Base-by-base conservation (phyloP, 371 early-diverging fungal species). In the Mortierella sp. region DNA sequence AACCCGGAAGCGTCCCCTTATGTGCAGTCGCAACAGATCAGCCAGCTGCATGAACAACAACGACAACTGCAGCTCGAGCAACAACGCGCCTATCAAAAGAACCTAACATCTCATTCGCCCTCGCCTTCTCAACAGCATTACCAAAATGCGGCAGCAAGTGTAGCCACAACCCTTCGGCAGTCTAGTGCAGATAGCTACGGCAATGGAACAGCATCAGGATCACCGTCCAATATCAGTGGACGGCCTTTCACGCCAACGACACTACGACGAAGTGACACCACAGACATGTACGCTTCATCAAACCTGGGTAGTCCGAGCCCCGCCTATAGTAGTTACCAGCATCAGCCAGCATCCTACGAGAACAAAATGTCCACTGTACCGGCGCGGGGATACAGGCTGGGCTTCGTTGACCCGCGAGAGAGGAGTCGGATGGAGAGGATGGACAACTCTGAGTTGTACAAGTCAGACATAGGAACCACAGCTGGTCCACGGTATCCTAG, bases 11-110 rank as follows among this genome's bases (percentile, higher is more conserved):
- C 55, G 26, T 61, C 72, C 1, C 64, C 72, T 4, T 72, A 65
- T 46, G 59, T 60, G 12, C 52, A 56, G 9, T 56, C 72, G 23
- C 61, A 30, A 41, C 72, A 72, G 27, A 30, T 72, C 17, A 71
- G 28, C 15, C 71, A 64, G 12, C 50, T 72, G 7, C 73, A 73
- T 15, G 75, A 75, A 41, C 75, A 75, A 37, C 73, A 73, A 47
- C 73, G 67, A 14, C 73, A 73, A 32, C 24, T 73, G n/a, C 73
- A 73, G 39, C 21, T 67, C 0, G 73, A 73, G 39, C 73, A 73
- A 32, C 67, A 73, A 49, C 73, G 73, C 12, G 46, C 42, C 23
- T 62, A 62, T 39, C 73, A 67, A n/a, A 62, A 67, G 15, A 61
- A 42, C 27, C 24, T 39, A 2, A 32, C 56, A 7, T 55, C 55